A percentile compares a stretch with the other conserved stretches of the same genome.
These are phyloP conservation scores for Euryodendron excelsum DNA, from an alignment of 148 eudicot species.

Conservation along the genomic window DNA sequence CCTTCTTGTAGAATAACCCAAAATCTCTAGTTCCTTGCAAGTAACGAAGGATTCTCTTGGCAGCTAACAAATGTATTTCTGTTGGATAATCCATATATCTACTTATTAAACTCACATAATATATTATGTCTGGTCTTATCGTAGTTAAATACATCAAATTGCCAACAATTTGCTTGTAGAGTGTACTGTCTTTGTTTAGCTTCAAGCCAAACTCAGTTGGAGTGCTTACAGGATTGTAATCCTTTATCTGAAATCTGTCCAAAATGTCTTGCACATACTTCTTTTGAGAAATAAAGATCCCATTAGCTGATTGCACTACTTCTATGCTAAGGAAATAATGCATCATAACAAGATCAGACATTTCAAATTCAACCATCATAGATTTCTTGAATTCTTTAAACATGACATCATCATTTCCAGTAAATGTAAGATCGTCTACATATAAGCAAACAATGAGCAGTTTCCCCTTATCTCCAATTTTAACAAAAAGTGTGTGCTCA, in stretches of 20 bases:
- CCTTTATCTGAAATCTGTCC: neutral
- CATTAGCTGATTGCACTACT: neutral
- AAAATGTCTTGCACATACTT: neutral
- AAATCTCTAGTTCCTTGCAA: no score
- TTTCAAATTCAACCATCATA: neutral
- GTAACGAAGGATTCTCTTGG: no score
- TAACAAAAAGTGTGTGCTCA: conserved; percentile 6
- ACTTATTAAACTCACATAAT: neutral
- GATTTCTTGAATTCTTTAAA: neutral
- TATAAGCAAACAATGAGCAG: neutral
- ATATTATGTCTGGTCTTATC: neutral
- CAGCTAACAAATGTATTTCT: no score
- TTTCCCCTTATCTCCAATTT: neutral
- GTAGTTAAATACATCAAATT: neutral
- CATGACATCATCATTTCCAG: neutral
- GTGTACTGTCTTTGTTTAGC: neutral
- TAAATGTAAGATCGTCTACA: neutral
- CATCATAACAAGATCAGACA: neutral
- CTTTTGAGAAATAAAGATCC: neutral
- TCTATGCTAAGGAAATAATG: neutral
- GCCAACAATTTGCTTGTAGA: neutral
- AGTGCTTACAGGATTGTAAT: neutral
- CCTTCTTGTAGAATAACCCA: no score
- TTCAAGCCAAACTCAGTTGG: neutral
- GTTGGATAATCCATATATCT: no score